Percentiles rank a stretch among this genome's conserved stretches.
phyloP scores from a whole-genome alignment of 768 basidiomycete species.

The Tulasnella sp. region DNA sequence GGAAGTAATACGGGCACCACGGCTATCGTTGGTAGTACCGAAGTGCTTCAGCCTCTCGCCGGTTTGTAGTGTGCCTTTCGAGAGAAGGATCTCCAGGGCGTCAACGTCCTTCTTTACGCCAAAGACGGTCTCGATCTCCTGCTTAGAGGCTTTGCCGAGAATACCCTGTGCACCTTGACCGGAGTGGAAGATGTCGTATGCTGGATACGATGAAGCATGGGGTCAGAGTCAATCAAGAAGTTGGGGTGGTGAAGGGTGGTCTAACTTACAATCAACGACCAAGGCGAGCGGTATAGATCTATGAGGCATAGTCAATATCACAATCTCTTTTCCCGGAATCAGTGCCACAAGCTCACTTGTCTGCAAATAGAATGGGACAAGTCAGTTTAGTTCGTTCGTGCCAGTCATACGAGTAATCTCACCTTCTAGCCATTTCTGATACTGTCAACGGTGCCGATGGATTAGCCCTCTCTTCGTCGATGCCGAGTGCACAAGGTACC shows the following conservation, averaged over 20 bases:
- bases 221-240: background rate
- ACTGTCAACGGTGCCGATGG: conserved; percentile 31
- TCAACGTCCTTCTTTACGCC: conserved; percentile 53
- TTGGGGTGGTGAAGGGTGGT: background rate
- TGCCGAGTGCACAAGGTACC: background rate
- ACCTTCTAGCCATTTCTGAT: conserved; percentile 73
- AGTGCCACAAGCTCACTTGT: background rate
- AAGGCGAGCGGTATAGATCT: conserved; percentile 56
- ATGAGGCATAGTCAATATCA: conserved; percentile 15
- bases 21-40: background rate
- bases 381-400: background rate
- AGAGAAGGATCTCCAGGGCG: conserved; percentile 45
- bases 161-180: conserved; percentile 68
- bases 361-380: background rate
- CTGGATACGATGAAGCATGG: background rate
- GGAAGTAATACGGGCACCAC: background rate
- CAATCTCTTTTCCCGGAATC: background rate
- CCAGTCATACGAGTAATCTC: conserved; percentile 22
- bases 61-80: conserved; percentile 49
- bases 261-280: conserved; percentile 64
- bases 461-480: background rate
- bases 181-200: conserved; percentile 61
- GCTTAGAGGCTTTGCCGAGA: conserved; percentile 62
- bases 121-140: conserved; percentile 69
- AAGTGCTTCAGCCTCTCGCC: conserved; percentile 26